phyloP scores from a whole-genome alignment of 495 filamentous ascomycete species.

The Filosporella fistucella region DNA sequence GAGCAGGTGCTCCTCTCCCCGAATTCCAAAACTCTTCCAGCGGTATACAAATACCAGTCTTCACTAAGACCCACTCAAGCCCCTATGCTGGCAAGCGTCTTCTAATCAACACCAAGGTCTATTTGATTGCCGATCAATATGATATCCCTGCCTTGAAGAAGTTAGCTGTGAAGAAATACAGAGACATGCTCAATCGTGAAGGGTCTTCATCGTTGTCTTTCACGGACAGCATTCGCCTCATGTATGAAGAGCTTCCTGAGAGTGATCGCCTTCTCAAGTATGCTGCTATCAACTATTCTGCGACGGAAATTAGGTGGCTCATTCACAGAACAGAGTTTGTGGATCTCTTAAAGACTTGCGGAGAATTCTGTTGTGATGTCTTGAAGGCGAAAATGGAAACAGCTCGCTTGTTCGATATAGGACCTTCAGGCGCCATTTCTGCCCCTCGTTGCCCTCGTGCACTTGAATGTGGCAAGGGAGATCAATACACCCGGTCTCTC shows the following conservation, averaged over 20 bases:
- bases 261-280: conserved; percentile 5
- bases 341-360: not conserved
- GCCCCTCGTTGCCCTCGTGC: no score
- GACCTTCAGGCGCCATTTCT: no score
- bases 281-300: conserved; percentile 2
- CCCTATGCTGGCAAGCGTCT: no score
- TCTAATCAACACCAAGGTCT: conserved; percentile 8
- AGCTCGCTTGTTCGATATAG: no score
- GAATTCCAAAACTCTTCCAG: no score
- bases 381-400: not conserved
- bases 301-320: not conserved
- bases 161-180: not conserved
- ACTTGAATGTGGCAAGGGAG: no score
- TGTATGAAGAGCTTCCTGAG: conserved; percentile 4
- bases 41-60: no score
- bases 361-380: conserved; percentile 1
- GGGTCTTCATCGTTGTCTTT: conserved; percentile 3
- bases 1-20: no score
- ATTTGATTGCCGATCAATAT: conserved; percentile 10
- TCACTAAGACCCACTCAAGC: no score
- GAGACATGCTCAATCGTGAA: not conserved
- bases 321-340: conserved; percentile 8
- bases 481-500: not conserved
- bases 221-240: not conserved
- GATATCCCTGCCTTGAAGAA: conserved; percentile 6